Percentiles rank a stretch among this genome's conserved stretches.
Conservation (phyloP, 1,284 basidiomycete genomes). For the Tilletia caries region DNA sequence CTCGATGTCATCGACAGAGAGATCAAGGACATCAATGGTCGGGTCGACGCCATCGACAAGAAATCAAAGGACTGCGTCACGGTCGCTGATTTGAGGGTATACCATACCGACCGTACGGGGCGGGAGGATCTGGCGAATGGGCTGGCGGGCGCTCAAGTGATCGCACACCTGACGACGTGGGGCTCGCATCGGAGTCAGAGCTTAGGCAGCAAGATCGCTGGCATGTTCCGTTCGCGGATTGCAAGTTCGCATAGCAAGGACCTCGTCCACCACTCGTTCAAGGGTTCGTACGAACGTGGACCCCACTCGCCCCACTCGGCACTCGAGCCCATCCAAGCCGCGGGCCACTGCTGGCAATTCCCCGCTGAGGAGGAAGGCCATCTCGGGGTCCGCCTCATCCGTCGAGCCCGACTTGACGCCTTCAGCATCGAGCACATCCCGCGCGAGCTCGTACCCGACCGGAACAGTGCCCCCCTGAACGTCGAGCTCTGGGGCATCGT, state of each 20-base stretch:
- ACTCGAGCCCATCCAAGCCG: not conserved
- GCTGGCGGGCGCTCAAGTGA: not conserved
- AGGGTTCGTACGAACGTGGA: not conserved
- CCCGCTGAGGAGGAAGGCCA: not conserved
- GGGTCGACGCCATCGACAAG: not conserved
- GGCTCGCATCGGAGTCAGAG: not conserved
- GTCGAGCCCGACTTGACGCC: not conserved
- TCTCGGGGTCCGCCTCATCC: not conserved
- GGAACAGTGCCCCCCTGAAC: not conserved
- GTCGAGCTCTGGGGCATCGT: slow-evolving; percentile 7
- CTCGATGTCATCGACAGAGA: not conserved
- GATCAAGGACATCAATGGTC: too few relatives aligned
- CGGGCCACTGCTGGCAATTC: slow-evolving; percentile 9
- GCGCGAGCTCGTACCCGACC: slow-evolving; percentile 1
- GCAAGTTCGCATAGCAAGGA: not conserved
- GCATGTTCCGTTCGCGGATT: not conserved
- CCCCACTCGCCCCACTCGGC: not conserved
- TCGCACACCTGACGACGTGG: not conserved
- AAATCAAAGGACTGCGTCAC: not conserved
- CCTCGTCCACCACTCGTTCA: not conserved
- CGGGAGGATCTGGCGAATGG: not conserved
- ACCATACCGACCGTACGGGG: slow-evolving; percentile 1
- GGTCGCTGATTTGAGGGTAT: not conserved
- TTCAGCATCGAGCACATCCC: slow-evolving; percentile 5
- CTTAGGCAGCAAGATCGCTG: too few relatives aligned